These are phyloP conservation scores for Neopestalotiopsis clavispora DNA, from an alignment of 2,329 filamentous ascomycete genomes.

Conservation along the genomic window DNA sequence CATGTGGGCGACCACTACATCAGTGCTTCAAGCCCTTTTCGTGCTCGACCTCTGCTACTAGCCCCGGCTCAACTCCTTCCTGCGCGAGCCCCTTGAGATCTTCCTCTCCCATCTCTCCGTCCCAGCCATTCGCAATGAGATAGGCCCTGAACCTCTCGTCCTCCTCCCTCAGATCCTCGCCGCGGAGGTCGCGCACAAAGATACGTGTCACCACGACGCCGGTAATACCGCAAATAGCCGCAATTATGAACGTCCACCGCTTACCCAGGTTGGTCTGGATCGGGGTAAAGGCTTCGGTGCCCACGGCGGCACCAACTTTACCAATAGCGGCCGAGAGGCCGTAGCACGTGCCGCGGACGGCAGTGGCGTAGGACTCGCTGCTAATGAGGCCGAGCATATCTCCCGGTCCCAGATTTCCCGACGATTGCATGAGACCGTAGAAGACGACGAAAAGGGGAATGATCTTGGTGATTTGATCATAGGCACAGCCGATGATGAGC, in stretches of 20 bases:
- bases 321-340: conserved; percentile 55
- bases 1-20: not conserved
- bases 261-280: conserved; percentile 50
- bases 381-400: conserved; percentile 56
- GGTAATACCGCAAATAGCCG: conserved; percentile 53
- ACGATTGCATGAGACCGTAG: conserved; percentile 56
- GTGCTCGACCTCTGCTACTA: conserved; percentile 13
- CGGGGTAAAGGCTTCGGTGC: conserved; percentile 55
- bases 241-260: conserved; percentile 57
- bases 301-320: conserved; percentile 55
- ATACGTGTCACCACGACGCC: conserved; percentile 52
- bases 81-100: conserved; percentile 13
- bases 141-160: conserved; percentile 51
- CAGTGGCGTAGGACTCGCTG: conserved; percentile 55
- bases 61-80: conserved; percentile 13
- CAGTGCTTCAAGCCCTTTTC: conserved; percentile 7
- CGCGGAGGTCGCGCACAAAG: conserved; percentile 50
- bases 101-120: conserved; percentile 45
- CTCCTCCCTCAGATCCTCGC: conserved; percentile 46
- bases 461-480: conserved; percentile 51
- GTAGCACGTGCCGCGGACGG: conserved; percentile 55
- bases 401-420: conserved; percentile 54
- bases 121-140: conserved; percentile 49
- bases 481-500: conserved; percentile 55
- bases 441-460: conserved; percentile 53